Base-by-base conservation (phyloP, 1,284 basidiomycete genomes). In the Naganishia cerealis region DNA sequence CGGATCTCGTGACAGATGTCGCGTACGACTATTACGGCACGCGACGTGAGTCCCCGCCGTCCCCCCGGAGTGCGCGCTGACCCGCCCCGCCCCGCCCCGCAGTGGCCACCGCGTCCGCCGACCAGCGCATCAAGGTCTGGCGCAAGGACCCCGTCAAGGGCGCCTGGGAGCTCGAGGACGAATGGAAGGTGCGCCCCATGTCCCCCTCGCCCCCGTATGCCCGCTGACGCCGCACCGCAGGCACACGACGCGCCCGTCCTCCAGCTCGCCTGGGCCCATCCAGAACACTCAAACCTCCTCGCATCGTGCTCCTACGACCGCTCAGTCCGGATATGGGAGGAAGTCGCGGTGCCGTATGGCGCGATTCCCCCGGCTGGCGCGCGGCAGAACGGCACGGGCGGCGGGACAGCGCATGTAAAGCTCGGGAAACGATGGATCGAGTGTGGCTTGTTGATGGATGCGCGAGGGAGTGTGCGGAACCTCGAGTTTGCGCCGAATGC, bases 21-120 rank as follows among this genome's bases (percentile, higher is more conserved):
- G 85, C 87, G 24, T 96, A 94, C 78, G 91, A 94, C 76, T 93
- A 90, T 77, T 94, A 94, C 75, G 92, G 92, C 7, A 85, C 90
- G 46, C 85, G 87, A 72, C 84, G 79, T 81, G 57, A 72, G 79
- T 73, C 24, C 4, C 88, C 89, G 0, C 88, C 87, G n/a, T n/a
- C n/a, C n/a, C n/a, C n/a, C n/a, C n/a, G n/a, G n/a, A n/a, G n/a
- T n/a, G n/a, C n/a, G n/a, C n/a, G n/a, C n/a, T n/a, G n/a, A n/a
- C n/a, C n/a, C 73, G 86, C 87, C 70, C 83, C 92, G 36, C 68
- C 29, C 10, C 59, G 61, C 48, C 63, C 72, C 67, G 39, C 57
- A 80, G 76, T 81, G 24, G 79, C 80, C 1, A 79, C 77, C 29
- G 79, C 78, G 55, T 79, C 78, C 18, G 78, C 78, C 0, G 78